Percentiles rank a stretch among this genome's conserved stretches.
phyloP scores from a whole-genome alignment of 768 basidiomycete species.

The Gloeostereum incarnatum region DNA sequence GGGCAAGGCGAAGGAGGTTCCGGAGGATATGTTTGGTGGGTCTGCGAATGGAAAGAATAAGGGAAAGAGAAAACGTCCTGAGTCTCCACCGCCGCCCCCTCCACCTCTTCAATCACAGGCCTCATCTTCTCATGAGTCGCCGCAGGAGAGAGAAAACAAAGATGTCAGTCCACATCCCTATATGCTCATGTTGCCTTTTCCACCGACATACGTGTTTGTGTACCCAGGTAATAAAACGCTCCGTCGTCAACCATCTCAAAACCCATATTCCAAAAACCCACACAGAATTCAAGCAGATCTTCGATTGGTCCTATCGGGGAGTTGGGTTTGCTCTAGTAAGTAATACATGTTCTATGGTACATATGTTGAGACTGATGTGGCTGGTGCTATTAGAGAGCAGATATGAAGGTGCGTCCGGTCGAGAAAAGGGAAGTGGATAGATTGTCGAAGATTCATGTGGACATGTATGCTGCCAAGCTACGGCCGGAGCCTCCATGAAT shows the following conservation, averaged over 20 bases:
- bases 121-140: constrained; percentile 12
- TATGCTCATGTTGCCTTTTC: background rate
- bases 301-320: constrained; percentile 34
- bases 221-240: constrained; percentile 35
- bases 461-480: constrained; percentile 33
- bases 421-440: constrained; percentile 24
- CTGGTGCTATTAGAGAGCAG: constrained; percentile 24
- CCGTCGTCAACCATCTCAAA: constrained; percentile 31
- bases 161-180: constrained; percentile 28
- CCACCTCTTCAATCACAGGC: too few relatives aligned
- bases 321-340: constrained; percentile 42
- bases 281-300: constrained; percentile 43
- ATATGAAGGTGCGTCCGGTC: constrained; percentile 27
- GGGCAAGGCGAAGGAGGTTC: constrained; percentile 25
- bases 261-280: constrained; percentile 31
- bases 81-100: too few relatives aligned
- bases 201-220: constrained; percentile 1
- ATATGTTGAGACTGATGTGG: background rate
- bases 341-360: constrained; percentile 4
- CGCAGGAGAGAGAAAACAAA: constrained; percentile 53
- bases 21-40: constrained; percentile 21
- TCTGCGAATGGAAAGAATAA: constrained; percentile 9
- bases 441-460: constrained; percentile 30
- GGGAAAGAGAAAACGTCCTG: constrained; percentile 20
- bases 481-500: too few relatives aligned